Evolutionary conservation across 495 filamentous ascomycete genomes (phyloP).

Genomic region (Penicillium longicatenatum): DNA sequence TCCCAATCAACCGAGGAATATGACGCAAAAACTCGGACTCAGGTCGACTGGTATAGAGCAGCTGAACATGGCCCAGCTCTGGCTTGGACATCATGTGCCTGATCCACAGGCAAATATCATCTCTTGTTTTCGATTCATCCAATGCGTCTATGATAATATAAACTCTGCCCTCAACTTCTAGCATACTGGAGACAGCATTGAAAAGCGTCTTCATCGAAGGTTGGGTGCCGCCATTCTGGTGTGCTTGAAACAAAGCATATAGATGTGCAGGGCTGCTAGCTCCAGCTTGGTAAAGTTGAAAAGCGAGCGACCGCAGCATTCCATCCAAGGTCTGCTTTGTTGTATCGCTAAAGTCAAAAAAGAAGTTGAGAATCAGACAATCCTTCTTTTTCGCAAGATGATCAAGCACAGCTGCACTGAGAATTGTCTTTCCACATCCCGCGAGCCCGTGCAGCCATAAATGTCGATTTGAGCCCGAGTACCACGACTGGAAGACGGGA

Average conservation of each 20-base stretch:
- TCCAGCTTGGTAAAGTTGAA: conserved; percentile 25
- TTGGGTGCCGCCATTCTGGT: conserved; percentile 21
- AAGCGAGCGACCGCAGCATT: conserved; percentile 30
- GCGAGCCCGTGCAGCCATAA: conserved; percentile 24
- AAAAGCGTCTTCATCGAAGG: conserved; percentile 16
- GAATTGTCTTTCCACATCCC: conserved; percentile 30
- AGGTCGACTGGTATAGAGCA: conserved; percentile 33
- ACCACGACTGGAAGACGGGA: conserved; percentile 20
- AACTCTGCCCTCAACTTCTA: conserved; percentile 15
- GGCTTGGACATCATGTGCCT: conserved; percentile 16
- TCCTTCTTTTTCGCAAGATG: conserved; percentile 17
- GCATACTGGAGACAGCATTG: conserved; percentile 18
- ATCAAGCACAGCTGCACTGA: conserved; percentile 26
- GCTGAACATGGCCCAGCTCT: conserved; percentile 19
- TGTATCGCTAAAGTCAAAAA: conserved; percentile 33
- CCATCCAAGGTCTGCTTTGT: conserved; percentile 27
- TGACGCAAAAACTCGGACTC: conserved; percentile 25
- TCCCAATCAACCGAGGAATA: conserved; percentile 18
- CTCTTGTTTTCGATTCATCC: conserved; percentile 31
- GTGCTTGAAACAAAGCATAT: conserved; percentile 19
- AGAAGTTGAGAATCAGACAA: conserved; percentile 23
- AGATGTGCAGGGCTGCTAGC: conserved; percentile 14
- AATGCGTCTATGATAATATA: conserved; percentile 32
- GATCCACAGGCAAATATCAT: conserved; percentile 23
- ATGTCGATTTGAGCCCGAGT: conserved; percentile 13